Percentiles rank a stretch among this genome's conserved stretches.
Evolutionary conservation across 2,329 filamentous ascomycete genomes (phyloP).

Genomic region (Arthrinium phaeospermum): DNA sequence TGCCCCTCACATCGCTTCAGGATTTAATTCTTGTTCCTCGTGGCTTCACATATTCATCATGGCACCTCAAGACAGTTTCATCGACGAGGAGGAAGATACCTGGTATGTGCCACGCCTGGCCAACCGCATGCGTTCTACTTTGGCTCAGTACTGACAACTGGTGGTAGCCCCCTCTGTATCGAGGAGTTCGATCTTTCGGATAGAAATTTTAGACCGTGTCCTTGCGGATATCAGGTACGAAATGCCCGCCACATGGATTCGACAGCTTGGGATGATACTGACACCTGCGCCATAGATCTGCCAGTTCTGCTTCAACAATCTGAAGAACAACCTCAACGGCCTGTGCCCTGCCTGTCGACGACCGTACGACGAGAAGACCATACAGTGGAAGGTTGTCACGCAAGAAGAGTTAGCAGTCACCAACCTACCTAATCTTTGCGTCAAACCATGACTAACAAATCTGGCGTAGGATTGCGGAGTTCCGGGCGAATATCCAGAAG

Average conservation of each 20-base stretch:
- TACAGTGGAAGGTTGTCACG: constrained; percentile 95
- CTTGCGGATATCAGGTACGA: constrained; percentile 94
- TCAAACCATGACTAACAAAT: constrained; percentile 24
- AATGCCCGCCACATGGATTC: constrained; percentile 18
- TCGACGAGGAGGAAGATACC: constrained; percentile 74
- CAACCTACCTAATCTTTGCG: neutral
- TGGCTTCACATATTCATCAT: constrained; percentile 46
- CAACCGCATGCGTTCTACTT: constrained; percentile 21
- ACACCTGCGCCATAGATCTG: constrained; percentile 71
- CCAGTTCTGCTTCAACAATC: constrained; percentile 99
- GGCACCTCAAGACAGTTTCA: constrained; percentile 73
- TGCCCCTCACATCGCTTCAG: neutral
- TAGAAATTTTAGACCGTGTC: constrained; percentile 95
- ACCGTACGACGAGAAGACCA: constrained; percentile 95
- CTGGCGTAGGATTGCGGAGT: constrained; percentile 68
- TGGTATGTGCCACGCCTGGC: constrained; percentile 56
- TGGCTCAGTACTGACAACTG: constrained; percentile 34
- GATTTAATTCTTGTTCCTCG: constrained; percentile 16
- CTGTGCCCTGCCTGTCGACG: constrained; percentile 96
- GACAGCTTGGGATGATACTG: neutral
- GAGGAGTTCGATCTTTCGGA: constrained; percentile 99
- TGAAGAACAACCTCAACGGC: constrained; percentile 97
- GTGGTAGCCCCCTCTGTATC: constrained; percentile 87
- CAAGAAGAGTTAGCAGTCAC: constrained; percentile 74
- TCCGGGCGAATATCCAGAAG: constrained; percentile 80